Evolutionary conservation across 2,329 filamentous ascomycete species (phyloP).

Genomic region (Trichoderma sp.): DNA sequence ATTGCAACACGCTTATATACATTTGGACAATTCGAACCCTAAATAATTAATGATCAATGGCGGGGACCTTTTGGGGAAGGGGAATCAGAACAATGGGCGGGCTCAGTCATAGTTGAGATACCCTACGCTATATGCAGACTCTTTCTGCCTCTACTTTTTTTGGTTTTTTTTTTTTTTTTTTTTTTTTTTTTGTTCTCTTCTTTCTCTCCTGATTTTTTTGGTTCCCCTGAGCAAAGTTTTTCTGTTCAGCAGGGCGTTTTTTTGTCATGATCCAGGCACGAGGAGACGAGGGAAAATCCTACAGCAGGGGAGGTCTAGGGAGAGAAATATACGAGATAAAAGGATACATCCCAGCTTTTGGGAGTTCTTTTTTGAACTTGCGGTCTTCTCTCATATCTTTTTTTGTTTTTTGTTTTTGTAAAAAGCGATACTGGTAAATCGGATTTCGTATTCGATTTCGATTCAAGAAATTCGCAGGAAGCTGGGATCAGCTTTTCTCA

Average conservation of each 20-base stretch:
- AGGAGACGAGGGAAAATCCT: neutral
- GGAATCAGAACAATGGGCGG: conserved; percentile 15
- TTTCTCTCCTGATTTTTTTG: neutral
- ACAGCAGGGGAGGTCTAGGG: neutral
- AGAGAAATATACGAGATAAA: neutral
- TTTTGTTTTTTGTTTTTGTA: neutral
- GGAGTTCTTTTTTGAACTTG: neutral
- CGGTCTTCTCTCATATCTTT: neutral
- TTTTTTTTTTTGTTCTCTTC: neutral
- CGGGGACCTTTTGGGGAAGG: conserved; percentile 20
- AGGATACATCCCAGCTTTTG: neutral
- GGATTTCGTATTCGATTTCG: neutral
- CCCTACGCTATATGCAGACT: conserved; percentile 29
- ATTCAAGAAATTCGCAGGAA: neutral
- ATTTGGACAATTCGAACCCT: conserved; percentile 49
- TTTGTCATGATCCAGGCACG: conserved; percentile 7
- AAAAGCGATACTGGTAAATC: neutral
- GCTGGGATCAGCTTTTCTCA: neutral
- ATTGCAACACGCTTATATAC: conserved; percentile 56
- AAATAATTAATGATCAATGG: conserved; percentile 31
- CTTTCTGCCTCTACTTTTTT: conserved; percentile 26
- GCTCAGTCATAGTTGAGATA: conserved; percentile 27
- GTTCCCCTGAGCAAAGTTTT: conserved; percentile 13
- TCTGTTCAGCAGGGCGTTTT: conserved; percentile 23
- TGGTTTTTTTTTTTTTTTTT: conserved; percentile 29